These are phyloP conservation scores for Penicillium sp. DNA, from an alignment of 2,329 filamentous ascomycete genomes.

Conservation along the genomic window DNA sequence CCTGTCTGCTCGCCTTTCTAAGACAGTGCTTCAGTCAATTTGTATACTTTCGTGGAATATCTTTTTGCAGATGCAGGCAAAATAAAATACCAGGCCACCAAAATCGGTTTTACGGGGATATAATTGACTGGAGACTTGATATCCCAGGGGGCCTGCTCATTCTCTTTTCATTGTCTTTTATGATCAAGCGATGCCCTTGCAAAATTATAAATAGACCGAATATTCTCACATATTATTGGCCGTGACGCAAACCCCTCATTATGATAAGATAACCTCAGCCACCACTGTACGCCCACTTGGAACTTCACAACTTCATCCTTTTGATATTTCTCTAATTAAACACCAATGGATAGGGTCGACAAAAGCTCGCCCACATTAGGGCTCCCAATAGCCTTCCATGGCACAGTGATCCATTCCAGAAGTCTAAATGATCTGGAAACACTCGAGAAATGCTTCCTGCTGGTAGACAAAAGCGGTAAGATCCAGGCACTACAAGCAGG, in stretches of 20 bases:
- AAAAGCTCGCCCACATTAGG: slow-evolving; percentile 13
- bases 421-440: slow-evolving; percentile 29
- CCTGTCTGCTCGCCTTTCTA: no score
- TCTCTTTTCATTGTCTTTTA: no score
- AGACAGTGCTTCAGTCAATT: no score
- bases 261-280: not conserved
- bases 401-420: slow-evolving; percentile 36
- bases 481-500: slow-evolving; percentile 31
- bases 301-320: not conserved
- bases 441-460: slow-evolving; percentile 32
- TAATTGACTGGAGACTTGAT: no score
- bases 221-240: not conserved
- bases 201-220: not conserved
- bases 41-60: no score
- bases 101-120: no score
- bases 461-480: slow-evolving; percentile 30
- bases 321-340: not conserved
- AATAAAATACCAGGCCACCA: no score
- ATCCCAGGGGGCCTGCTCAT: no score
- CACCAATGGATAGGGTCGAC: slow-evolving; percentile 11
- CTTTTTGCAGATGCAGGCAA: no score
- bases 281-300: not conserved
- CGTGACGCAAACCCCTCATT: not conserved
- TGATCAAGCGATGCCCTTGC: not conserved
- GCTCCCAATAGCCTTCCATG: slow-evolving; percentile 35